Percentiles rank a stretch among this genome's conserved stretches.
These are phyloP conservation scores for Linnemannia schmuckeri DNA, from an alignment of 192 early-diverging fungal species.

Conservation along the genomic window DNA sequence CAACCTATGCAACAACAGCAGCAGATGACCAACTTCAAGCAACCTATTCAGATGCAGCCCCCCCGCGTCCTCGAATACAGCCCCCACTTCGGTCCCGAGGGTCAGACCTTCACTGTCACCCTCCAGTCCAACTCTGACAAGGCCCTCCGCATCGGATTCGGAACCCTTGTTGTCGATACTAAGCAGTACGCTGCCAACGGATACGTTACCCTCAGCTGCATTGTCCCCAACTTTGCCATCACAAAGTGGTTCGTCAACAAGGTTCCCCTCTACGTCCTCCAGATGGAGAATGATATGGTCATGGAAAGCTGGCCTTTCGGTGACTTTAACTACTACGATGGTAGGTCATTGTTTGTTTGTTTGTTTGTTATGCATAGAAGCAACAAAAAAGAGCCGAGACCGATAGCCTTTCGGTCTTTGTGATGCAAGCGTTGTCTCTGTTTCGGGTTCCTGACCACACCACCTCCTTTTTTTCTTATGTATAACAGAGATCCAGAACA, in stretches of 20 bases:
- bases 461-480: not conserved
- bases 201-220: conserved; percentile 58
- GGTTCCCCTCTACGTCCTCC: conserved; percentile 62
- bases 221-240: conserved; percentile 57
- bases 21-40: conserved; percentile 32
- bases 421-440: conserved; percentile 1
- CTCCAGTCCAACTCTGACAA: conserved; percentile 44
- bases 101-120: conserved; percentile 50
- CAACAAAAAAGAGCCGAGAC: not conserved
- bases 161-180: conserved; percentile 64
- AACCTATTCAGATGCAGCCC: conserved; percentile 26
- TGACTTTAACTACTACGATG: conserved; percentile 58
- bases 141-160: conserved; percentile 63
- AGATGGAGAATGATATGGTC: conserved; percentile 58
- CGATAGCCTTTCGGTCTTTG: not conserved
- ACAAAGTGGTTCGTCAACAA: conserved; percentile 53
- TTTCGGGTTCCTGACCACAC: not conserved
- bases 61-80: conserved; percentile 59
- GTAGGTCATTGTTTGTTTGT: conserved; percentile 1
- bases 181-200: conserved; percentile 61
- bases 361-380: not conserved
- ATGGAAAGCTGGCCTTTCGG: conserved; percentile 62
- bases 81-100: conserved; percentile 56
- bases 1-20: conserved; percentile 18
- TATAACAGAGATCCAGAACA: not conserved